phyloP scores from a whole-genome alignment of 1,284 basidiomycete genomes.

The Sparassis latifolia region DNA sequence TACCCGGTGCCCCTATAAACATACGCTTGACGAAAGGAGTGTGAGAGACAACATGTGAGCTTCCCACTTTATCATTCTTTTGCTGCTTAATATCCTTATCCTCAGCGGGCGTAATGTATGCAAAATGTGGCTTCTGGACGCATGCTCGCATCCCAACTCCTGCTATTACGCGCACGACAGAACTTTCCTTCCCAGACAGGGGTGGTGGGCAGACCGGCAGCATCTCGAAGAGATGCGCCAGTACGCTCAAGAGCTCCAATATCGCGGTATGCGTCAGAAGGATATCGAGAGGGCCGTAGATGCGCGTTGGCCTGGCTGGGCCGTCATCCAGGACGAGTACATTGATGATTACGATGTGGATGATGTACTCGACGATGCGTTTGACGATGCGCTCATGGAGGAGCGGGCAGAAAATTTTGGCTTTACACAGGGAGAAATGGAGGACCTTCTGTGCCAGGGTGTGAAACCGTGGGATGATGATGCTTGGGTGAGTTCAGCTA shows the following conservation, averaged over 20 bases:
- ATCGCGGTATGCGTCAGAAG: background rate
- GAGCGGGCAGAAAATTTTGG: slow-evolving; percentile 24
- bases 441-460: slow-evolving; percentile 32
- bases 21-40: slow-evolving; percentile 46
- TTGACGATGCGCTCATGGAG: slow-evolving; percentile 1
- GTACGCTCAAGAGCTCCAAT: background rate
- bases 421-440: slow-evolving; percentile 30
- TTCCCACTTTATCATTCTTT: background rate
- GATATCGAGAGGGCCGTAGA: background rate
- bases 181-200: slow-evolving; percentile 17
- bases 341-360: slow-evolving; percentile 1
- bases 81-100: background rate
- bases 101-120: slow-evolving; percentile 35
- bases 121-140: slow-evolving; percentile 26
- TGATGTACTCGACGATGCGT: slow-evolving; percentile 1
- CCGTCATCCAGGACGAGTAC: background rate
- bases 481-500: slow-evolving; percentile 27
- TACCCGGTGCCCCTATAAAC: slow-evolving; percentile 34
- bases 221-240: background rate
- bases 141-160: slow-evolving; percentile 26
- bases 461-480: slow-evolving; percentile 42
- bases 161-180: slow-evolving; percentile 31
- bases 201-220: slow-evolving; percentile 23
- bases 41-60: slow-evolving; percentile 44
- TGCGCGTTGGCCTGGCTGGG: background rate